Conservation (phyloP, 306 rosid genomes). For the Fragaria ananassa region DNA sequence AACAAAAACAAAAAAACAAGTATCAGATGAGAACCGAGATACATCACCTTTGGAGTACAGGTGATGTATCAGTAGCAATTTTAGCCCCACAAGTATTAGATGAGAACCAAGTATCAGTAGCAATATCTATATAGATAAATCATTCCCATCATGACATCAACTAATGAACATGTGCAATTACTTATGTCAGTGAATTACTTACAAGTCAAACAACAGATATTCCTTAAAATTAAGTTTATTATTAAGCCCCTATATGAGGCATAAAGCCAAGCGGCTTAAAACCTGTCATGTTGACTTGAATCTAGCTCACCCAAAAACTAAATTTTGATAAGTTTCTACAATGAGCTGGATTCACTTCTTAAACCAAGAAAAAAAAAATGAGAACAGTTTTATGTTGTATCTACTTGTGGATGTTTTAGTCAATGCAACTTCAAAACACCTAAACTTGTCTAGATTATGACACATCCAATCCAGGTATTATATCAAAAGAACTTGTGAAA, state of each 20-base stretch:
- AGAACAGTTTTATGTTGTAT: not conserved
- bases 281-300: not conserved
- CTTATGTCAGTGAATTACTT: not conserved
- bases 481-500: not conserved
- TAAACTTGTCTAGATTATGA: not conserved
- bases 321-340: not conserved
- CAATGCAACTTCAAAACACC: not conserved
- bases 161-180: not conserved
- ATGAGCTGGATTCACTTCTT: not conserved
- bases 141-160: not conserved
- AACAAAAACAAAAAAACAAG: slow-evolving; percentile 11
- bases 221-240: not conserved
- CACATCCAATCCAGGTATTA: not conserved
- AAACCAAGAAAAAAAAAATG: not conserved
- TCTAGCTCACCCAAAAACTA: not conserved
- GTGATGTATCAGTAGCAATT: not conserved
- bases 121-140: not conserved
- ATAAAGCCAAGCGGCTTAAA: not conserved
- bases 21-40: not conserved
- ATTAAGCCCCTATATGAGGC: not conserved
- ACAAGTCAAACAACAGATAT: not conserved
- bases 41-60: not conserved
- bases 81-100: too few species aligned
- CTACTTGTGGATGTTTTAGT: not conserved
- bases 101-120: too few species aligned